A percentile compares a stretch with the other conserved stretches of the same genome.
Conservation (phyloP, 306 rosid species). For the Adenanthera pavonina region DNA sequence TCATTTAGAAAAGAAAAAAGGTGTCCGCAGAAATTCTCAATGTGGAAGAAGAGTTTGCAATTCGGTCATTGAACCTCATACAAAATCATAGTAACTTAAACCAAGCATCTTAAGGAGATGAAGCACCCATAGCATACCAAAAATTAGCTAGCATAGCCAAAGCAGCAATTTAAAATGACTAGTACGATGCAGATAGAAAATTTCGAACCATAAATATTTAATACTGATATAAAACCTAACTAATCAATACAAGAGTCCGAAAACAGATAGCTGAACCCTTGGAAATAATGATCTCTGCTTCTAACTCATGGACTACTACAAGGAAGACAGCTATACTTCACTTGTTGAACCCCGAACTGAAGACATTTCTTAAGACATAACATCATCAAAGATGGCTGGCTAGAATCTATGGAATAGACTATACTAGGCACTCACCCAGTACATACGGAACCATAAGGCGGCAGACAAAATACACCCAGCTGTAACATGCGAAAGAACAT, state of each 20-base stretch:
- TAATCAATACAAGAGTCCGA: background rate
- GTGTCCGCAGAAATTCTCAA: too few relatives aligned
- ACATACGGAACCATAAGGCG: background rate
- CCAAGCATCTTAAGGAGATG: too few relatives aligned
- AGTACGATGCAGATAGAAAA: background rate
- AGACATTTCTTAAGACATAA: background rate
- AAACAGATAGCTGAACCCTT: background rate
- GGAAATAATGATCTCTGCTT: background rate
- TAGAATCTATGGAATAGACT: background rate
- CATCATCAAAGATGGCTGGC: background rate
- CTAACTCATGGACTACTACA: background rate
- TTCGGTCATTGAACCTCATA: too few relatives aligned
- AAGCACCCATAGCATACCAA: too few relatives aligned
- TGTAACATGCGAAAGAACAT: constrained; percentile 16
- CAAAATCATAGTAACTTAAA: too few relatives aligned
- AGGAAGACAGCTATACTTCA: background rate
- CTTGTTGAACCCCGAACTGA: background rate
- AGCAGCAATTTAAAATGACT: too few relatives aligned
- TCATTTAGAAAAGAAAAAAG: too few relatives aligned
- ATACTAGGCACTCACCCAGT: background rate
- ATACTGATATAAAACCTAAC: too few relatives aligned
- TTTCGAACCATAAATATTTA: background rate
- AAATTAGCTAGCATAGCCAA: too few relatives aligned
- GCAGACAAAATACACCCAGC: background rate
- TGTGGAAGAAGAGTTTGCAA: too few relatives aligned